phyloP scores from a whole-genome alignment of 441 rosid species.

The Jatropha multifida region DNA sequence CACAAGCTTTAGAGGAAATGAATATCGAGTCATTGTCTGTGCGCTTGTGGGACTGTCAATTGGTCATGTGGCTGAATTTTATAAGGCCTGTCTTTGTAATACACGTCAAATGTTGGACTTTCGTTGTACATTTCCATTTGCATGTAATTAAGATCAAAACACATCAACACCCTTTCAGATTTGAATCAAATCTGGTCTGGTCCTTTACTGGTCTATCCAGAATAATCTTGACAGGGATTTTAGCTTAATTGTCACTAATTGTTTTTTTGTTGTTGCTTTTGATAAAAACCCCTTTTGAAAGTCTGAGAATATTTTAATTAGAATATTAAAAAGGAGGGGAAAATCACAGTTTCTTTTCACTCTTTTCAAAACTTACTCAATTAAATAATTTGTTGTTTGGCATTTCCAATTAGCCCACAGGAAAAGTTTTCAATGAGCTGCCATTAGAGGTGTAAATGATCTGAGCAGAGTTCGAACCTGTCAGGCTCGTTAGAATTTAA shows the following conservation, averaged over 20 bases:
- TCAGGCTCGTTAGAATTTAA: too few species aligned
- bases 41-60: slow-evolving; percentile 3
- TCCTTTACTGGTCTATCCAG: background rate
- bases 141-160: background rate
- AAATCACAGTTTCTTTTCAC: too few species aligned
- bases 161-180: background rate
- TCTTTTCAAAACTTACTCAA: too few species aligned
- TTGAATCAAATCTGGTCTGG: background rate
- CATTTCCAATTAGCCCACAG: background rate
- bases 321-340: too few species aligned
- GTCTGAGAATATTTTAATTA: too few species aligned
- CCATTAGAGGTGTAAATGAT: background rate
- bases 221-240: background rate
- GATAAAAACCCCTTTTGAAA: background rate
- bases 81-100: background rate
- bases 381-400: background rate
- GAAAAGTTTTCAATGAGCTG: background rate
- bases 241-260: background rate
- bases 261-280: background rate
- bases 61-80: slow-evolving; percentile 15
- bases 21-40: background rate
- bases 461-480: too few species aligned
- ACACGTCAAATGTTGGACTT: slow-evolving; percentile 4
- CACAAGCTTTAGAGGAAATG: background rate
- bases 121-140: background rate